Evolutionary conservation across 768 basidiomycete genomes (phyloP), one percentile per base, ranked within the genome.

Genomic region (Psilocybe cubensis): DNA sequence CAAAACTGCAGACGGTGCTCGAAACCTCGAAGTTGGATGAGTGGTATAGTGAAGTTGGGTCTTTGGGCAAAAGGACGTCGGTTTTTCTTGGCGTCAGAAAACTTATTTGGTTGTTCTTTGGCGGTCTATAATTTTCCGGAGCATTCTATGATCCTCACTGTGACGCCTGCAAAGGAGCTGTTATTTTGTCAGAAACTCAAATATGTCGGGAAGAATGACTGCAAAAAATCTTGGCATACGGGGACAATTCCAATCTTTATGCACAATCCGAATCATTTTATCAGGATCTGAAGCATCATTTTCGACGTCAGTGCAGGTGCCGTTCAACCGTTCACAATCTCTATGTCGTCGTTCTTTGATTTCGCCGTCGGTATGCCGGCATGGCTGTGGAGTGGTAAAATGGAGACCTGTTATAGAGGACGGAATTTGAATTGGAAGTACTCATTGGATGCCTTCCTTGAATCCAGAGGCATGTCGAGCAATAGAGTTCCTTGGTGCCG

Each of bases 281-380:
- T n/a, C 38, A 20, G 27, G 6, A 27, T 41, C n/a, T 23, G 35
- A 46, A 42, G 56, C 58, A 56, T 58, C 62, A 63, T 60, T n/a
- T n/a, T 38, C 52, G 38, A 51, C 62, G 57, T 63, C 62, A 60
- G 56, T 12, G 42, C 10, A 31, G 10, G 21, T 3, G 11, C n/a
- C n/a, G n/a, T n/a, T n/a, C n/a, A n/a, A n/a, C n/a, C n/a, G n/a
- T 38, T 17, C 8, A 17, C 12, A n/a, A 38, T 14, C n/a, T 33
- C 31, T 14, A 33, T 33, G 31, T 33, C 35, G 35, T 17, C 8
- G 35, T 38, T n/a, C 35, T 38, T 38, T 38, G 35, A 38, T 38
- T 38, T 8, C 31, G 31, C 31, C 31, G 31, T 33, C 0, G 8
- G n/a, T n/a, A n/a, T 38, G 35, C 35, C 35, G 35, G 12, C 35